A percentile compares a stretch with the other conserved stretches of the same genome.
phyloP scores from a whole-genome alignment of 495 filamentous ascomycete genomes.

The Chaetomium tenue region DNA sequence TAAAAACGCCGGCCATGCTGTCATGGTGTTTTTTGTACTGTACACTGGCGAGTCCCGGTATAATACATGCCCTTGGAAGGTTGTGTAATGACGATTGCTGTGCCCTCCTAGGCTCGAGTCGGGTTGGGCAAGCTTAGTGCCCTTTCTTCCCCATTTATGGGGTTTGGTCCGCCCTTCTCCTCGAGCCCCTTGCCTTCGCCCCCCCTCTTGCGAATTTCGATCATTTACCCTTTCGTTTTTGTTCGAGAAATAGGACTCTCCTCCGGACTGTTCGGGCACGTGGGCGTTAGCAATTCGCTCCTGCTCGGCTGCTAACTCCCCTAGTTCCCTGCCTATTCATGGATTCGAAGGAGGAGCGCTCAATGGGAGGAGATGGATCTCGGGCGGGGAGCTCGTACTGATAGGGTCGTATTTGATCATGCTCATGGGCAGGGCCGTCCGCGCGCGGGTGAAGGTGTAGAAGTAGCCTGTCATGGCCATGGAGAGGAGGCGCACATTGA shows the following conservation, averaged over 20 bases:
- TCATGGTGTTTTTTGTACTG: constrained; percentile 15
- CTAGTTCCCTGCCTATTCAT: too few species aligned
- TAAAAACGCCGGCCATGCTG: constrained; percentile 20
- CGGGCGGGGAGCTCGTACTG: constrained; percentile 60
- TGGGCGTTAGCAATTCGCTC: background rate
- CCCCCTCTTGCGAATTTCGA: background rate
- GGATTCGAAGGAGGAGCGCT: background rate
- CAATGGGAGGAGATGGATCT: background rate
- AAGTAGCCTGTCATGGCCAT: constrained; percentile 99
- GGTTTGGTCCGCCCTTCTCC: background rate
- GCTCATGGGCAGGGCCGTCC: constrained; percentile 76
- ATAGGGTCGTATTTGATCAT: constrained; percentile 99
- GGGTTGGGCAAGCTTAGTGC: background rate
- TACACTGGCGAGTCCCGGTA: constrained; percentile 27
- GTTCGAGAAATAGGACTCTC: constrained; percentile 89
- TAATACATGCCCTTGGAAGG: constrained; percentile 11
- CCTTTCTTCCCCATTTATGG: background rate
- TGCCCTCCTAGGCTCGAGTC: background rate
- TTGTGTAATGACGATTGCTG: background rate
- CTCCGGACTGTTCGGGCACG: constrained; percentile 62
- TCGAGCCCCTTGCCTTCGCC: background rate
- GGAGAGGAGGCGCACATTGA: constrained; percentile 89
- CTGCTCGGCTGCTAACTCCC: too few species aligned
- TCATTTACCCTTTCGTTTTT: constrained; percentile 60
- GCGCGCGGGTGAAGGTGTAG: constrained; percentile 81